Evolutionary conservation across 371 early-diverging fungal genomes (phyloP).

Genomic region (Chytridium lagenaria): DNA sequence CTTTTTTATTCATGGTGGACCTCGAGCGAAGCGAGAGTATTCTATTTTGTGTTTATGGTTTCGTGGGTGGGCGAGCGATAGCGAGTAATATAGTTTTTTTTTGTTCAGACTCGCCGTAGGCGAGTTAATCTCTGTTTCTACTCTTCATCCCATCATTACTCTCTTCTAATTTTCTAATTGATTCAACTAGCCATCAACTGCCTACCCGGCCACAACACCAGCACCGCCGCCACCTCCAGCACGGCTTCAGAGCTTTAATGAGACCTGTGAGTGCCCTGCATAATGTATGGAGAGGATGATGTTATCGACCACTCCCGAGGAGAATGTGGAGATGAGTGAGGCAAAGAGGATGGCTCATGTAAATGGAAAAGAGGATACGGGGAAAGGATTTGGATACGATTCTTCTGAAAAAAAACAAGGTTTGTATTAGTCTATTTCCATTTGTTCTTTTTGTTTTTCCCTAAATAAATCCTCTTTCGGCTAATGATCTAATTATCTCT

Average conservation of each 20-base stretch:
- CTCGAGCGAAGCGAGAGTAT: neutral
- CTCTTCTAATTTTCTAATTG: too few species aligned
- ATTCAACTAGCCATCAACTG: conserved; percentile 9
- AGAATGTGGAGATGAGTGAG: neutral
- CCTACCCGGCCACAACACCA: conserved; percentile 11
- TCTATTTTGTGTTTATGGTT: neutral
- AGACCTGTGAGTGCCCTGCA: conserved; percentile 1
- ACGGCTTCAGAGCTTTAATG: conserved; percentile 7
- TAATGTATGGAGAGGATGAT: neutral
- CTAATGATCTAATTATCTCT: neutral
- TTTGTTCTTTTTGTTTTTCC: neutral
- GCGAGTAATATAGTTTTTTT: neutral
- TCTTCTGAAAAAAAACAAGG: neutral
- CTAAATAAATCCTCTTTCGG: neutral
- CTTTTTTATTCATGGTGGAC: neutral
- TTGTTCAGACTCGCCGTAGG: too few species aligned
- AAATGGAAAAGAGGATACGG: neutral
- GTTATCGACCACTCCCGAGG: neutral
- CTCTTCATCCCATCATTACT: too few species aligned
- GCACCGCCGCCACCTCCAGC: neutral
- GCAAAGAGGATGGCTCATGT: too few species aligned
- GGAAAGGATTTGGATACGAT: neutral
- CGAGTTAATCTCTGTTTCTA: neutral
- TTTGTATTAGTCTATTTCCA: neutral
- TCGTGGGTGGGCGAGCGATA: neutral